Percentiles rank a stretch among this genome's conserved stretches.
These are phyloP conservation scores for Leptographium galeiforme DNA, from an alignment of 2,329 filamentous ascomycete species.

Conservation along the genomic window DNA sequence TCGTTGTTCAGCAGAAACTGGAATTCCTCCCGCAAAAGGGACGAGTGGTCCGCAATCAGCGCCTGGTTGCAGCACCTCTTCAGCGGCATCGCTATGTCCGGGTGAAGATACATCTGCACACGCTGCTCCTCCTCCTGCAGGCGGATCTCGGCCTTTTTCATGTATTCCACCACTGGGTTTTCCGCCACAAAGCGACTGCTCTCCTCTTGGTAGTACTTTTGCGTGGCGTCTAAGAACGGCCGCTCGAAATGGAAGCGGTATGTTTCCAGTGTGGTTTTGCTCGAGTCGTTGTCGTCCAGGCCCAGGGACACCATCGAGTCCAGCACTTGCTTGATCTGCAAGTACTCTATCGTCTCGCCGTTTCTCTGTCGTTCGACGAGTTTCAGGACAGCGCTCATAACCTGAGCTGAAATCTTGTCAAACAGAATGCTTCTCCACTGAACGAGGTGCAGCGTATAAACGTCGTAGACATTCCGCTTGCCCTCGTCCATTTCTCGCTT, in stretches of 20 bases:
- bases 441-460: slow-evolving; percentile 91
- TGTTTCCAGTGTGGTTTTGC: slow-evolving; percentile 88
- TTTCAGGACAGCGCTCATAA: slow-evolving; percentile 91
- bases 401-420: slow-evolving; percentile 64
- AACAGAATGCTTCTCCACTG: slow-evolving; percentile 94
- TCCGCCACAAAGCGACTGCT: slow-evolving; percentile 90
- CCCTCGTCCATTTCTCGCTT: slow-evolving; percentile 98
- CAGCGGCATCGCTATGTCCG: slow-evolving; percentile 71
- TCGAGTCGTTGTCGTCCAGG: slow-evolving; percentile 81
- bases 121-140: slow-evolving; percentile 89
- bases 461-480: slow-evolving; percentile 95
- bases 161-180: slow-evolving; percentile 96
- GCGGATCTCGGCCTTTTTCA: slow-evolving; percentile 94
- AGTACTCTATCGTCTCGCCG: slow-evolving; percentile 93
- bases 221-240: slow-evolving; percentile 79
- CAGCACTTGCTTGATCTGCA: slow-evolving; percentile 92
- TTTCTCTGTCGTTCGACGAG: slow-evolving; percentile 95
- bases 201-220: slow-evolving; percentile 77
- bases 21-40: slow-evolving; percentile 85
- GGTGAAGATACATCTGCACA: slow-evolving; percentile 80
- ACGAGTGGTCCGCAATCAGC: slow-evolving; percentile 77
- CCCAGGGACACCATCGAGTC: slow-evolving; percentile 94
- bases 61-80: slow-evolving; percentile 82
- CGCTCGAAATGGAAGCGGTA: slow-evolving; percentile 87
- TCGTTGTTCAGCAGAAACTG: slow-evolving; percentile 88